Evolutionary conservation across 192 early-diverging fungal species (phyloP), one percentile per base, ranked within the genome.

Genomic region (Borealophlyctis nickersoniae): DNA sequence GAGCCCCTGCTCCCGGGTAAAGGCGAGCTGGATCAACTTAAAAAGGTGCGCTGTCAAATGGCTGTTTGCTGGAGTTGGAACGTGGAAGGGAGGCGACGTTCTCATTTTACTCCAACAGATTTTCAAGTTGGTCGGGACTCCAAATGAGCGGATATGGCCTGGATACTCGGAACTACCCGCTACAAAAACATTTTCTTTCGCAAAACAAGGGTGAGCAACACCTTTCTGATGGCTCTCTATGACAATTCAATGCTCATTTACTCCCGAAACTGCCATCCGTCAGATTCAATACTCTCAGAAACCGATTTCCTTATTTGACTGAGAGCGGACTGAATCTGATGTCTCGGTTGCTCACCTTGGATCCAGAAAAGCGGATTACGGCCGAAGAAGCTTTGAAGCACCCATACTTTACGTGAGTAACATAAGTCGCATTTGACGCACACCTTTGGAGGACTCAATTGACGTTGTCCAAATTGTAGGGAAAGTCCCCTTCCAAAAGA

Each of bases 371-470:
- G 63, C 73, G 96, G 1, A 99, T 99, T 35, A 87, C 92, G 0
- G 96, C 96, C 0, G 87, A 92, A 59, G 86, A 93, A 52, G 96
- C 93, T 0, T 70, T 99, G 7, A 74, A 85, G 13, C 96, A 99
- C 63, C 90, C 94, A 13, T 99, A 93, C 61, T 64, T 70, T 35
- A 52, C 61, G 62, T 64, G 36, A 35, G 62, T 63, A 13, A 22
- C 19, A 51, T 2, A 7, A 53, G 9, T 61, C 39, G 24, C 49
- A 14, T 29, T 45, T 28, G 11, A 61, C 45, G 13, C 0, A 16
- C 60, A 50, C 45, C 30, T 61, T 26, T 26, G 9, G 19, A 45
- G 7, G 7, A 19, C 19, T 60, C 39, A 48, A 9, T 19, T 35
- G 48, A 5, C 33, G 24, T n/a, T 33, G 5, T 28, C 52, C 28